These are phyloP conservation scores for Euphrasia arctica DNA, from an alignment of 305 asterid genomes.

Conservation along the genomic window DNA sequence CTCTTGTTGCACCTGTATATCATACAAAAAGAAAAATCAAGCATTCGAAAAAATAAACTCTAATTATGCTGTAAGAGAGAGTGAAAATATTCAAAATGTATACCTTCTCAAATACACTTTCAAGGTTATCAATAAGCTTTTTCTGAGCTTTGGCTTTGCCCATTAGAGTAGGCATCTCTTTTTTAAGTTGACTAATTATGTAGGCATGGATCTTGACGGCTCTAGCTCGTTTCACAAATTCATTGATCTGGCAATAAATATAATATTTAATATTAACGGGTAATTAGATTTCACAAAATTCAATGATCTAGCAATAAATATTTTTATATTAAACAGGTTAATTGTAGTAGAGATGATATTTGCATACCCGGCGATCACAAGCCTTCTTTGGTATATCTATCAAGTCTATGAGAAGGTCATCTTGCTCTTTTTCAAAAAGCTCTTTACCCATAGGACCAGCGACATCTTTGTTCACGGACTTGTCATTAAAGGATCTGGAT, in stretches of 20 bases:
- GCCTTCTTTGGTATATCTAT: slow-evolving; percentile 92
- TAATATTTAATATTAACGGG: not conserved
- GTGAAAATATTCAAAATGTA: not conserved
- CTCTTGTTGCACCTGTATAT: slow-evolving; percentile 67
- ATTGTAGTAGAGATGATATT: slow-evolving; percentile 3
- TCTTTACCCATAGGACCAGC: slow-evolving; percentile 63
- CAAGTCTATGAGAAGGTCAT: slow-evolving; percentile 74
- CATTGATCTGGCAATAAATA: slow-evolving; percentile 56
- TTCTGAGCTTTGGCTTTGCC: slow-evolving; percentile 79
- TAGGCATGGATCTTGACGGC: slow-evolving; percentile 91
- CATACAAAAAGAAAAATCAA: not conserved
- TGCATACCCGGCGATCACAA: slow-evolving; percentile 81
- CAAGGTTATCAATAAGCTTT: slow-evolving; percentile 59
- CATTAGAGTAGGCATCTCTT: slow-evolving; percentile 86
- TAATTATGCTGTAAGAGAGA: not conserved
- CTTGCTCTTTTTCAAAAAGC: slow-evolving; percentile 90
- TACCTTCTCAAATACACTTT: slow-evolving; percentile 63
- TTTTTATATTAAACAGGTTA: not conserved
- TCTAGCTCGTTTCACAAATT: slow-evolving; percentile 91
- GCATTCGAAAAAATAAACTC: not conserved
- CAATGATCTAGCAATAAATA: not conserved
- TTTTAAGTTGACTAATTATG: slow-evolving; percentile 86
- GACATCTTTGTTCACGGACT: slow-evolving; percentile 61
- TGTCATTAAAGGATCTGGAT: slow-evolving; percentile 78
- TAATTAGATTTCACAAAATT: not conserved